A percentile compares a stretch with the other conserved stretches of the same genome.
Evolutionary conservation across 495 filamentous ascomycete genomes (phyloP).

Genomic region (Talaromyces nanjingensis): DNA sequence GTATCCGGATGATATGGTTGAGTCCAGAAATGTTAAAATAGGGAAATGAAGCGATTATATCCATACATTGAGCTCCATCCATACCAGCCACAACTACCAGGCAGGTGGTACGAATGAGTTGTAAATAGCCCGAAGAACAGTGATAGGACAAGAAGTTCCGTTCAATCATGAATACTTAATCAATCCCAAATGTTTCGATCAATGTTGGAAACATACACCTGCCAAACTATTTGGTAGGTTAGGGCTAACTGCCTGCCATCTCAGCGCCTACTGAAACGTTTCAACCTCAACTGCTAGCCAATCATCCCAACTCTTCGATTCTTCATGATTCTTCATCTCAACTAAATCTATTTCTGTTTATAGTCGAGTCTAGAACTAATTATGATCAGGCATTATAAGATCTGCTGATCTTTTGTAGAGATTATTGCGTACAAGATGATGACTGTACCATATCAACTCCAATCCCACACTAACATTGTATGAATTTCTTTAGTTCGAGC

Average conservation of each 20-base stretch:
- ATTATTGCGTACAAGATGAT: neutral
- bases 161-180: too few relatives aligned
- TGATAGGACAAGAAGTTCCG: too few relatives aligned
- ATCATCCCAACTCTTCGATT: neutral
- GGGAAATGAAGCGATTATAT: neutral
- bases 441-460: neutral
- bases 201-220: neutral
- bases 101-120: too few relatives aligned
- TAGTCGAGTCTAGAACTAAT: neutral
- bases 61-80: neutral
- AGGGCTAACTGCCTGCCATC: neutral
- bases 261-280: slow-evolving; percentile 3
- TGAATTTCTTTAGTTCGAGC: neutral
- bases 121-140: too few relatives aligned
- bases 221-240: neutral
- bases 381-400: neutral
- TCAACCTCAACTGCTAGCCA: neutral
- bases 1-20: neutral
- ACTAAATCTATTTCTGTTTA: neutral
- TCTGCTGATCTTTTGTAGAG: too few relatives aligned
- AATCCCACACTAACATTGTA: neutral
- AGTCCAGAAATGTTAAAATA: neutral
- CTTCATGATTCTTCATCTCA: neutral
- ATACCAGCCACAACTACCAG: neutral
- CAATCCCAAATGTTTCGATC: neutral